Conservation (phyloP, 2,329 filamentous ascomycete species). For the Coniochaeta ligniaria region DNA sequence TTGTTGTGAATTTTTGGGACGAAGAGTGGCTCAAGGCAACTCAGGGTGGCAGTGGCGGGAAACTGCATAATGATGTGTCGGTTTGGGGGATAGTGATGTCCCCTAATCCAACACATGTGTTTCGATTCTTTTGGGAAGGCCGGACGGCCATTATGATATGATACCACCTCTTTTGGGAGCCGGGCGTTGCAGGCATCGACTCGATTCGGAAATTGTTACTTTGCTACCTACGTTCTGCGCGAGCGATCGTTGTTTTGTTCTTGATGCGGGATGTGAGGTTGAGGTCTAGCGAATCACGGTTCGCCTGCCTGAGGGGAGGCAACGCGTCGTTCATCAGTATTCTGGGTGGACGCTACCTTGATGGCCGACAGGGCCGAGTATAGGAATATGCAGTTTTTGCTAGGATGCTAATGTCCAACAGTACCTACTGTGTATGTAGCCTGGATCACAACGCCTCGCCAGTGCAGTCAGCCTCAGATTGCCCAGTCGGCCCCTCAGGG, state of each 20-base stretch:
- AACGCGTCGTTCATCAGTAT: background rate
- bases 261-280: background rate
- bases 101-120: background rate
- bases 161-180: background rate
- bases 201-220: background rate
- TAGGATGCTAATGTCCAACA: background rate
- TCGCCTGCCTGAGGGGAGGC: background rate
- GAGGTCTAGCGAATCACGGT: background rate
- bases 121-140: background rate
- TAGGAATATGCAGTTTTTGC: background rate
- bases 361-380: background rate
- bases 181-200: background rate
- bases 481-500: background rate
- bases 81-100: background rate
- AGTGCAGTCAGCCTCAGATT: background rate
- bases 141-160: background rate
- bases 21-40: background rate
- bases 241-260: background rate
- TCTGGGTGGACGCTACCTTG: background rate
- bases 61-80: background rate
- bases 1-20: background rate
- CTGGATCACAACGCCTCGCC: background rate
- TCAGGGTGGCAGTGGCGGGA: background rate
- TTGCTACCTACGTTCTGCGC: background rate
- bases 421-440: too few species aligned